Evolutionary conservation across 345 rosid genomes (phyloP).

Genomic region (Moricandia arvensis): DNA sequence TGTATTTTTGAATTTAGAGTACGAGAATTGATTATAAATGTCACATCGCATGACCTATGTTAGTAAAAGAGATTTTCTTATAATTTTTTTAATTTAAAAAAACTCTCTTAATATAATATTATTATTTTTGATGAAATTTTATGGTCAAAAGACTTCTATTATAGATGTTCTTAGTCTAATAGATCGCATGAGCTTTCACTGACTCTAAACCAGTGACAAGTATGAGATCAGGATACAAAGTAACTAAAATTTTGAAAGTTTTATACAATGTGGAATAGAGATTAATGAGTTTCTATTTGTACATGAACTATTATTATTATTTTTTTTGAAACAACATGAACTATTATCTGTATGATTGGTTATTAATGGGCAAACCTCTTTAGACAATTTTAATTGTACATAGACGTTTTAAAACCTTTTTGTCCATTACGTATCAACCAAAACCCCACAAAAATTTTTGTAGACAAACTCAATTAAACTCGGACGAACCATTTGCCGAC

Average conservation of each 20-base stretch:
- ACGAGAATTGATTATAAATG: not conserved
- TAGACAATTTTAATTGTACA: not conserved
- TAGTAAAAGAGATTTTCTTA: no score
- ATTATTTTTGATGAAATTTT: no score
- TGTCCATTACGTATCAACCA: not conserved
- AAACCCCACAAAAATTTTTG: not conserved
- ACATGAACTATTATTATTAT: no score
- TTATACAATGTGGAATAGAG: not conserved
- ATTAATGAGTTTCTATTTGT: not conserved
- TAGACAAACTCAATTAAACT: not conserved
- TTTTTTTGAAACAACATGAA: no score
- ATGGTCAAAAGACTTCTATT: no score
- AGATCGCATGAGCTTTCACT: slow-evolving; percentile 2
- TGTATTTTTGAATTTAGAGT: not conserved
- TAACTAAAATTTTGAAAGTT: not conserved
- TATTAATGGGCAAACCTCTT: not conserved
- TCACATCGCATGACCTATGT: slow-evolving; percentile 10
- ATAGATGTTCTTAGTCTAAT: no score
- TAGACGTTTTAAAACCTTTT: not conserved
- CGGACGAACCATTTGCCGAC: not conserved
- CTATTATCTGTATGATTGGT: no score
- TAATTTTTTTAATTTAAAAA: no score
- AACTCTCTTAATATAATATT: no score
- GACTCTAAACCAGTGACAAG: not conserved
- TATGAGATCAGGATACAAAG: not conserved